Base-by-base conservation (phyloP, 441 rosid genomes). In the Flueggea neowawraea region DNA sequence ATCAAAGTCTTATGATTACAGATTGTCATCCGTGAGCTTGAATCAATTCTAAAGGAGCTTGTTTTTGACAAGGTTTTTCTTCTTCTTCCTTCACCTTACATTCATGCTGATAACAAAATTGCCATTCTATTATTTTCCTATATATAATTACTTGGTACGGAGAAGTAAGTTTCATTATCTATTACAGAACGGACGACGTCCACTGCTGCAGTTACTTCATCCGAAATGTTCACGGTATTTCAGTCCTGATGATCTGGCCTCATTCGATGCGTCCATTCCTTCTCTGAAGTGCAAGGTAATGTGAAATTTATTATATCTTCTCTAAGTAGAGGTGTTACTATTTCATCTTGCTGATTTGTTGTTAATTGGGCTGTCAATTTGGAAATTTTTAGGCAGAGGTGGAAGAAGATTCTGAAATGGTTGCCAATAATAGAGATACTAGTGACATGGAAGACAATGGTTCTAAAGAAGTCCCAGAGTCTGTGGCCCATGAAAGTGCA, bases 181-280 rank as follows among this genome's bases (percentile, higher is more conserved):
- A 44, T 73, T 13, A 61, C 80, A 95, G 98, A 82, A 73, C 73
- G 95, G 90, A 67, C 88, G 95, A 70, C 87, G 83, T 63, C 71
- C 89, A 17, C 48, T 95, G 60, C 71, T 95, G 67, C 97, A 95
- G 82, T 82, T 95, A 53, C 89, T 95, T 68, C 95, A 84, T 78
- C 97, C 97, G 61, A 78, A 92, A 56, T 86, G 75, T 70, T 80
- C 95, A 15, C 91, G 89, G 9, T 95, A 85, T 80, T 70, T 90
- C 68, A 83, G 82, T 77, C 93, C 83, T 22, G 88, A 88, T 64
- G 97, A 90, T 72, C 66, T 91, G 54, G 73, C 84, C 60, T 80
- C 86, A 66, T 78, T 95, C 63, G 84, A 71, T 68, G 73, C 75
- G 62, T 78, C 86, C 67, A 69, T 95, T 64, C 80, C 94, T 66